Conservation (phyloP, 306 rosid species). For the Oxytropis ochrocephala region DNA sequence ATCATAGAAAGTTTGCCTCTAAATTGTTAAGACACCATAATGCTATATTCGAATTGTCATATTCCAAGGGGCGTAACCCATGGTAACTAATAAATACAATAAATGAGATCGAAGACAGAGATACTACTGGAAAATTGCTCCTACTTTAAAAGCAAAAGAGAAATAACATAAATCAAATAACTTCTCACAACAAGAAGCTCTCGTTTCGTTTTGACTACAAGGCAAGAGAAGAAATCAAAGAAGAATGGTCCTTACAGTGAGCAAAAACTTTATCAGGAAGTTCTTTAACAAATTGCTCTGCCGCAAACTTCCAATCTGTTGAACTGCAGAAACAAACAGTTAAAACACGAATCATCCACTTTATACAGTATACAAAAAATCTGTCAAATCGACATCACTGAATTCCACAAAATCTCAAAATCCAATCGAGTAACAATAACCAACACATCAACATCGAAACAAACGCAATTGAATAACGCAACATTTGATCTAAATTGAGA, state of each 20-base stretch:
- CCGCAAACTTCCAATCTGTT: conserved; percentile 87
- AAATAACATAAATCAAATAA: neutral
- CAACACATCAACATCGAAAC: neutral
- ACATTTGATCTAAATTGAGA: neutral
- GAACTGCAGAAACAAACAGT: conserved; percentile 47
- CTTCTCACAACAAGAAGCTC: neutral
- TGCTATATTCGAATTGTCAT: neutral
- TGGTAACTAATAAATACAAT: neutral
- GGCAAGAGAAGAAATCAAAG: neutral
- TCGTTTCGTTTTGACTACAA: neutral
- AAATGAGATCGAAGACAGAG: neutral
- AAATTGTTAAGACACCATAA: neutral
- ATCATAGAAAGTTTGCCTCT: neutral
- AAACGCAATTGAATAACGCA: neutral
- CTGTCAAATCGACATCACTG: neutral
- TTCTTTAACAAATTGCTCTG: conserved; percentile 71
- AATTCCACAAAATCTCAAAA: neutral
- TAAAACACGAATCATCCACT: conserved; percentile 7
- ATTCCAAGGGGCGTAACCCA: neutral
- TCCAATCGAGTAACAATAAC: neutral
- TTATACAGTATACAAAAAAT: neutral
- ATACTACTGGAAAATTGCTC: neutral
- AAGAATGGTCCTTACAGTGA: conserved; percentile 57
- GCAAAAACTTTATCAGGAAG: conserved; percentile 80
- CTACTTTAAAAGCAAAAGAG: neutral